These are phyloP conservation scores for Mucor mucedo DNA, from an alignment of 371 early-diverging fungal species.

Conservation along the genomic window DNA sequence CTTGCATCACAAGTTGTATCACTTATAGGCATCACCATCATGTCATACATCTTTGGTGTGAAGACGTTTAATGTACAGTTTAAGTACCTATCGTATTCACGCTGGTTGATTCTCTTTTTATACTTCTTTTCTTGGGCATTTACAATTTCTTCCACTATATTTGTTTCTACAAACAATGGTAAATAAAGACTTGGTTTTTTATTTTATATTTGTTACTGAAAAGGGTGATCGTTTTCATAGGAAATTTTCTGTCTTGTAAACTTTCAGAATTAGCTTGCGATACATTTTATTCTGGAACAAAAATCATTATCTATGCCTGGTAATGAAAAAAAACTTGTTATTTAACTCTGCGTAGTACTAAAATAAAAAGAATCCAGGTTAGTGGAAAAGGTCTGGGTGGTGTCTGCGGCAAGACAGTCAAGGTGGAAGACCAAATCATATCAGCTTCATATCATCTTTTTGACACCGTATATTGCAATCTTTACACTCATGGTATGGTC, in stretches of 20 bases:
- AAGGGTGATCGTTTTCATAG: neutral
- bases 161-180: constrained; percentile 34
- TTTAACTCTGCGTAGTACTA: neutral
- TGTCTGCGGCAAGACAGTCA: constrained; percentile 31
- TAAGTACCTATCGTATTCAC: constrained; percentile 29
- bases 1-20: constrained; percentile 27
- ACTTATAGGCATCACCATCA: constrained; percentile 15
- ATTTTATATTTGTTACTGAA: too few species aligned
- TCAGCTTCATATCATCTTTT: constrained; percentile 30
- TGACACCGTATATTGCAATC: constrained; percentile 50
- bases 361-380: constrained; percentile 17
- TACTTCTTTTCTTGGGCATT: constrained; percentile 35
- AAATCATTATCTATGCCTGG: constrained; percentile 31
- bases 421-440: constrained; percentile 44
- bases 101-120: constrained; percentile 24
- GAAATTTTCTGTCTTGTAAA: constrained; percentile 26
- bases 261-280: constrained; percentile 32
- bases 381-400: constrained; percentile 41
- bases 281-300: constrained; percentile 32
- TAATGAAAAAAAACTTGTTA: constrained; percentile 1
- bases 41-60: constrained; percentile 24
- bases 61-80: constrained; percentile 30
- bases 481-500: constrained; percentile 48
- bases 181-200: neutral
- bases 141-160: constrained; percentile 10